Conservation (phyloP, 305 asterid species). For the Solanum hybrid region DNA sequence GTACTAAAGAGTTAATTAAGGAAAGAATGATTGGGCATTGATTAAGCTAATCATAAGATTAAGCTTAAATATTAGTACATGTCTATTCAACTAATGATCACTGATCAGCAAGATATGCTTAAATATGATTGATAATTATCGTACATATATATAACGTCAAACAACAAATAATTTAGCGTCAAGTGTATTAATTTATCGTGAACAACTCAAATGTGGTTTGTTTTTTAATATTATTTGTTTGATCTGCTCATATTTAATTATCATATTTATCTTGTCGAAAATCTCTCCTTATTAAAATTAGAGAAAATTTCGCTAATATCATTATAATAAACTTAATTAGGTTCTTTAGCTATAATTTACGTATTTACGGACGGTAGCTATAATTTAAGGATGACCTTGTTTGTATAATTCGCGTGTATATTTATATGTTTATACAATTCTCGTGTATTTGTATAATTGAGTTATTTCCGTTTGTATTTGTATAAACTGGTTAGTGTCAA, state of each 20-base stretch:
- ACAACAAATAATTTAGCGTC: background rate
- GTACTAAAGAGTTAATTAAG: background rate
- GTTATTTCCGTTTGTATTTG: too few species aligned
- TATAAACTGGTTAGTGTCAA: background rate
- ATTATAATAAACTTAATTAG: too few species aligned
- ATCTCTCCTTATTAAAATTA: background rate
- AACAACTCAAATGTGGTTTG: background rate
- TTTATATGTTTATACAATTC: too few species aligned
- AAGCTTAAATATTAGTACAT: background rate
- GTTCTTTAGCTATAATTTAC: too few species aligned
- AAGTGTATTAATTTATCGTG: background rate
- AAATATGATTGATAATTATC: background rate
- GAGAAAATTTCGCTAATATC: background rate
- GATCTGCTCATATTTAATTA: too few species aligned
- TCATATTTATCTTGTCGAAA: background rate
- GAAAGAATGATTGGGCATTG: background rate
- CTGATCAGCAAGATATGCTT: background rate
- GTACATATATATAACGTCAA: background rate
- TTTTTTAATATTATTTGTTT: too few species aligned
- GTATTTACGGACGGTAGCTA: background rate
- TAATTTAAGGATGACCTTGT: background rate
- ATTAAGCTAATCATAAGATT: background rate
- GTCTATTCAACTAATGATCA: background rate
- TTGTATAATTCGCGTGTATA: too few species aligned
- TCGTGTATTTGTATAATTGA: too few species aligned